Base-by-base conservation (phyloP, 164 flowering plant genomes). In the Platanus orientalis region DNA sequence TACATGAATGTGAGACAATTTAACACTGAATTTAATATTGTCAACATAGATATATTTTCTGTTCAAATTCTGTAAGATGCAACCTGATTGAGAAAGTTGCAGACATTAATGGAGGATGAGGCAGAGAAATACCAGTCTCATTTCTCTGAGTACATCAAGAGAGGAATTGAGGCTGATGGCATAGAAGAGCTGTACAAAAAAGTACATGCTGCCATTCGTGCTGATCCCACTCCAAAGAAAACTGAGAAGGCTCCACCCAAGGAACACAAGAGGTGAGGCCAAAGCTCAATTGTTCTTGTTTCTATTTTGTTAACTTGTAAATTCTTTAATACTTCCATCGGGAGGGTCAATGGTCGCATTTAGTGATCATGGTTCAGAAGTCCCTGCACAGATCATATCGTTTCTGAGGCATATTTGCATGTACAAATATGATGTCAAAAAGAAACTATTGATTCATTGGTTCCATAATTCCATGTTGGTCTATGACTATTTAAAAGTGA, bases 1-100 rank as follows among this genome's bases (percentile, higher is more conserved):
- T 90, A 90, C 68, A 87, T 87, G 94, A 83, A 64, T 78, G 93
- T 84, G 27, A 24, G 63, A 6, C 24, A 7, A 23, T 51, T 53
- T 28, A 42, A n/a, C n/a, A n/a, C n/a, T n/a, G 10, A 17, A 17
- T 51, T 0, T 28, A 3, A n/a, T 54, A n/a, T 53, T 21, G 47
- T 10, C 50, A 5, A 16, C 23, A 16, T 23, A 24, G 2, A 14
- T 56, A 17, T 17, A 17, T 25, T 25, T 12, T 34, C 47, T 13
- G 19, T 9, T n/a, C n/a, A n/a, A n/a, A n/a, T n/a, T n/a, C 17
- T 16, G n/a, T 36, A 30, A 3, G 26, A 23, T 42, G 3, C 24
- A 24, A 59, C 0, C 25, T 49, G 1, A 28, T 9, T 50, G 1
- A 14, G 40, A 26, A 27, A 25, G 62, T 34, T 51, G 32, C 66